Percentiles rank a stretch among this genome's conserved stretches.
Evolutionary conservation across 768 basidiomycete genomes (phyloP).

Genomic region (Boletus barrowsii): DNA sequence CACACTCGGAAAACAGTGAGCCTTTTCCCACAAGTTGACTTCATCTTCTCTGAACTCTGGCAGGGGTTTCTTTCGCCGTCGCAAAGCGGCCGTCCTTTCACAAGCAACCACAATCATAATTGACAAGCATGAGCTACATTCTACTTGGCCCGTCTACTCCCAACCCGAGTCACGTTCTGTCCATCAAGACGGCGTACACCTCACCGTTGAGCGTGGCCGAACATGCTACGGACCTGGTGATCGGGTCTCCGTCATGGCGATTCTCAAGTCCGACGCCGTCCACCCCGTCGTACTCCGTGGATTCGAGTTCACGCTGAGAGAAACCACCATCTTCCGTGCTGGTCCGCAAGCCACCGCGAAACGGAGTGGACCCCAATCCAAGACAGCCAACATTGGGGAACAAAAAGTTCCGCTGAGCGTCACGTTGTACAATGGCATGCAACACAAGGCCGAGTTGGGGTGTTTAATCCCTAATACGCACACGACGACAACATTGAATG

Average conservation of each 20-base stretch:
- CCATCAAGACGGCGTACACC: slow-evolving; percentile 63
- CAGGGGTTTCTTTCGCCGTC: slow-evolving; percentile 76
- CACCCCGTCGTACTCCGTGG: slow-evolving; percentile 74
- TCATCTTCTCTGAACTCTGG: background rate
- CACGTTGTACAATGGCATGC: slow-evolving; percentile 70
- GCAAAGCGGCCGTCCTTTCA: slow-evolving; percentile 67
- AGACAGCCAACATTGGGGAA: slow-evolving; percentile 56
- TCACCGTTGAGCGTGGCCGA: slow-evolving; percentile 70
- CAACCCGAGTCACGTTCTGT: slow-evolving; percentile 71
- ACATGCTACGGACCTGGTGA: slow-evolving; percentile 89
- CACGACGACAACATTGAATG: slow-evolving; percentile 76
- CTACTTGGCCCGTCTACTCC: slow-evolving; percentile 88
- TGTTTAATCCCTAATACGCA: slow-evolving; percentile 70
- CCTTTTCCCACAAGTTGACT: background rate
- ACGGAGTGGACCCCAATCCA: slow-evolving; percentile 57
- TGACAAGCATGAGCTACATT: slow-evolving; percentile 91
- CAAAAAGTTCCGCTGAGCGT: slow-evolving; percentile 69
- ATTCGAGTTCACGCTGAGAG: slow-evolving; percentile 78
- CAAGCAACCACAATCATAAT: slow-evolving; percentile 72
- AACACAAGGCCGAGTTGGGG: slow-evolving; percentile 68
- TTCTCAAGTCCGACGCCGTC: slow-evolving; percentile 66
- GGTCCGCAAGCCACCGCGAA: slow-evolving; percentile 49
- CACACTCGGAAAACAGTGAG: slow-evolving; percentile 80
- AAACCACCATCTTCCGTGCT: slow-evolving; percentile 72
- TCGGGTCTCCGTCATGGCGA: slow-evolving; percentile 66